Conservation (phyloP, 208 protist genomes). For the Leishmania tarentolae region DNA sequence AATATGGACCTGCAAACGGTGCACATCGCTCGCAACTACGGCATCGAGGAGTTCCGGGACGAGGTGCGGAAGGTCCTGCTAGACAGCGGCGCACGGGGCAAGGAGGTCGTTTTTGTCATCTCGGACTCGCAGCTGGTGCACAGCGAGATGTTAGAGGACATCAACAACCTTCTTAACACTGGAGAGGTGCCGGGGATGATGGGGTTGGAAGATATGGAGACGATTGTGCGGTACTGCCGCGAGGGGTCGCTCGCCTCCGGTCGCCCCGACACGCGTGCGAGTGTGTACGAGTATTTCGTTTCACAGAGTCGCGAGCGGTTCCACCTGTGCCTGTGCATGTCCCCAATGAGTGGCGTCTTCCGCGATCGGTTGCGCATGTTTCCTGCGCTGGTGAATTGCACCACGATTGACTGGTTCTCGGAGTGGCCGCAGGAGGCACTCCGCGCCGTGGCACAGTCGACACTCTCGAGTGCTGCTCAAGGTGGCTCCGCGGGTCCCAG, state of each 20-base stretch:
- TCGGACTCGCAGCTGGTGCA: slow-evolving; percentile 95
- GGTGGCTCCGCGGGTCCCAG: slow-evolving; percentile 21
- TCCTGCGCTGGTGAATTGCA: slow-evolving; percentile 97
- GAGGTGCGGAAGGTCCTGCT: slow-evolving; percentile 92
- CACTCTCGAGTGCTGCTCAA: slow-evolving; percentile 10
- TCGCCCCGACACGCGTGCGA: slow-evolving; percentile 87
- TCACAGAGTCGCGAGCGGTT: slow-evolving; percentile 91
- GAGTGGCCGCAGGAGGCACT: slow-evolving; percentile 95
- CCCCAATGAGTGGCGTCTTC: slow-evolving; percentile 94
- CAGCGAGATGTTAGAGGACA: slow-evolving; percentile 96
- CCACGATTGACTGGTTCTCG: slow-evolving; percentile 98
- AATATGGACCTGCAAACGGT: slow-evolving; percentile 92
- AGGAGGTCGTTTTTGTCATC: slow-evolving; percentile 93
- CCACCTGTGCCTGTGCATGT: slow-evolving; percentile 96
- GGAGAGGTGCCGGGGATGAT: slow-evolving; percentile 97
- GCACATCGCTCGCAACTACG: slow-evolving; percentile 91
- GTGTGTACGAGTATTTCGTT: slow-evolving; percentile 93
- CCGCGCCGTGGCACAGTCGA: slow-evolving; percentile 71
- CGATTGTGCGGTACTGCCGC: slow-evolving; percentile 87
- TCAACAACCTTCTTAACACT: slow-evolving; percentile 97
- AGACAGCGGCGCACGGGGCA: slow-evolving; percentile 76
- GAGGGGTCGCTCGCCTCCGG: slow-evolving; percentile 70
- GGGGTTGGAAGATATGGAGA: slow-evolving; percentile 93
- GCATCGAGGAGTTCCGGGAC: slow-evolving; percentile 93
- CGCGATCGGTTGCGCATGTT: slow-evolving; percentile 95